Conservation (phyloP, 2,329 filamentous ascomycete genomes). For the Fusarium sp. region DNA sequence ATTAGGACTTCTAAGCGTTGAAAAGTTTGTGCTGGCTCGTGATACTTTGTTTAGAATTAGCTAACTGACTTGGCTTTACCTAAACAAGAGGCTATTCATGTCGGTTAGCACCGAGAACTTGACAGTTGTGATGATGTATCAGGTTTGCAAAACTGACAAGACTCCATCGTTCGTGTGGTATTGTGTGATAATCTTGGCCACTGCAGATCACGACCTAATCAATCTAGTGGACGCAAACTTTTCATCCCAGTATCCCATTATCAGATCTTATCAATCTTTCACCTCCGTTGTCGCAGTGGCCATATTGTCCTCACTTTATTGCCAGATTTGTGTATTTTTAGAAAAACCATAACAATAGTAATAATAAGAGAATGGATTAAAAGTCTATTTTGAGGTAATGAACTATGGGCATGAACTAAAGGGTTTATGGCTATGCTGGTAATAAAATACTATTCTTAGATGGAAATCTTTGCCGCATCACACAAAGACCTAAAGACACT, state of each 20-base stretch:
- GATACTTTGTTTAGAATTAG: not conserved
- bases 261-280: slow-evolving; percentile 1
- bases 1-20: not conserved
- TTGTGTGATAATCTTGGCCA: not conserved
- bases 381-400: too few relatives aligned
- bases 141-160: not conserved
- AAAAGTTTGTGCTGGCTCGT: not conserved
- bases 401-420: not conserved
- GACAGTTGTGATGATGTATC: not conserved
- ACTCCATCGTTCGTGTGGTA: not conserved
- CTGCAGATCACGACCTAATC: not conserved
- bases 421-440: not conserved
- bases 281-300: not conserved
- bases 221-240: not conserved
- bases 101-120: not conserved
- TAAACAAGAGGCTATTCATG: not conserved
- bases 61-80: not conserved
- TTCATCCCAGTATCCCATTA: not conserved
- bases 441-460: not conserved
- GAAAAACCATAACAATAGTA: too few relatives aligned
- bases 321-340: too few relatives aligned
- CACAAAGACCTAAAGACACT: slow-evolving; percentile 25
- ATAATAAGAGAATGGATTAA: too few relatives aligned
- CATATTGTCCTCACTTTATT: too few relatives aligned
- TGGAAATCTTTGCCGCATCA: slow-evolving; percentile 17